Evolutionary conservation across 495 filamentous ascomycete genomes (phyloP).

Genomic region (Penicillium mononematosum): DNA sequence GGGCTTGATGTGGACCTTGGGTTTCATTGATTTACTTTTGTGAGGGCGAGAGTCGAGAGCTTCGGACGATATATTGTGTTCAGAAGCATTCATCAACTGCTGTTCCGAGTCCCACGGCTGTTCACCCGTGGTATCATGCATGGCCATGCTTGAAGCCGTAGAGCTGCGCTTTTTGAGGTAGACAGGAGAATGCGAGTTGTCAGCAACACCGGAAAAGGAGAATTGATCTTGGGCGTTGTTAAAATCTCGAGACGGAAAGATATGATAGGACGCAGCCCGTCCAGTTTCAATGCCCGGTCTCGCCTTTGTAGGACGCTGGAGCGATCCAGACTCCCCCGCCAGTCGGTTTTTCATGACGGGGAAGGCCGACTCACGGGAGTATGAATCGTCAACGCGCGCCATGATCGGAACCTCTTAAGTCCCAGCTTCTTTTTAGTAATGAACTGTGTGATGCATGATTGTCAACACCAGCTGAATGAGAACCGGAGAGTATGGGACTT

Average conservation of each 20-base stretch:
- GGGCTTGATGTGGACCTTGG: constrained; percentile 55
- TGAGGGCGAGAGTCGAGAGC: constrained; percentile 27
- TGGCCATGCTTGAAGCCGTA: constrained; percentile 14
- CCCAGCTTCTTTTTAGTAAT: constrained; percentile 13
- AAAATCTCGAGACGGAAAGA: constrained; percentile 8
- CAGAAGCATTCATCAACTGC: constrained; percentile 12
- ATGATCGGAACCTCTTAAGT: constrained; percentile 20
- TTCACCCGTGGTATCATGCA: constrained; percentile 14
- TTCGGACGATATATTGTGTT: constrained; percentile 20
- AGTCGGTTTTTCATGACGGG: constrained; percentile 17
- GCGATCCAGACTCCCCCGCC: constrained; percentile 17
- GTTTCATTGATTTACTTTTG: constrained; percentile 27
- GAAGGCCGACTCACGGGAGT: constrained; percentile 22
- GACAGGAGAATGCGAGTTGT: constrained; percentile 12
- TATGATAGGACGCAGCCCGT: constrained; percentile 11
- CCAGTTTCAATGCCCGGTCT: constrained; percentile 6
- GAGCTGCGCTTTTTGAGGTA: constrained; percentile 12
- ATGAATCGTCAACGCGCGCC: constrained; percentile 25
- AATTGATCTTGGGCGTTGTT: constrained; percentile 17
- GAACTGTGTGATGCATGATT: constrained; percentile 23
- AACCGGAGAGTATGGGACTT: neutral
- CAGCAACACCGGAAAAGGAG: constrained; percentile 23
- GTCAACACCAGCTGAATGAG: neutral
- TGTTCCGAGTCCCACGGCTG: constrained; percentile 16
- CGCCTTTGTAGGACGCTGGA: constrained; percentile 9